These are phyloP conservation scores for Dacryopinax primogenitus DNA, from an alignment of 768 basidiomycete species.

Conservation along the genomic window DNA sequence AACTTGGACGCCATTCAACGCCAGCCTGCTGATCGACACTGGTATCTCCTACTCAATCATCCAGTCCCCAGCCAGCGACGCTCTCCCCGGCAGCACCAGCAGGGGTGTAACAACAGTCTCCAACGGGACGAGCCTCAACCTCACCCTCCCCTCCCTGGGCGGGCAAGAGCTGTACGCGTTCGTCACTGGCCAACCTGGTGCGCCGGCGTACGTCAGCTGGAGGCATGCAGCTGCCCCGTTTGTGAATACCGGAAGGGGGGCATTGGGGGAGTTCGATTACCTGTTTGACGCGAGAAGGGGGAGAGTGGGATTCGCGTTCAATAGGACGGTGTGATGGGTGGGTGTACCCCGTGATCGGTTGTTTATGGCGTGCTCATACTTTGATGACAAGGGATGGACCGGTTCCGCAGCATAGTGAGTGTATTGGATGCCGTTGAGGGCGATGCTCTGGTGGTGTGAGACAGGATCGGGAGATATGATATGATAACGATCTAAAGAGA, in stretches of 20 bases:
- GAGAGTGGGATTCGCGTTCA: conserved; percentile 6
- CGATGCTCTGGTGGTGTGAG: no score
- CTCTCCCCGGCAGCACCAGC: background rate
- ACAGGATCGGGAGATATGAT: no score
- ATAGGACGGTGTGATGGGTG: background rate
- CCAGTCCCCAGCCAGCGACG: conserved; percentile 4
- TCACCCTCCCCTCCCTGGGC: conserved; percentile 1
- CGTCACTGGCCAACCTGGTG: background rate
- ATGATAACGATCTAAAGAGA: no score
- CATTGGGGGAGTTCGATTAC: conserved; percentile 10
- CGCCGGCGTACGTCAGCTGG: conserved; percentile 10
- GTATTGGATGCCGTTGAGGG: no score
- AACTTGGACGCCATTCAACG: background rate
- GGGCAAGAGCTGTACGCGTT: background rate
- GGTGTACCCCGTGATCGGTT: no score
- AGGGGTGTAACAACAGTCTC: background rate
- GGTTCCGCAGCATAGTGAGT: no score
- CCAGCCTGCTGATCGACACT: conserved; percentile 11
- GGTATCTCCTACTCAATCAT: conserved; percentile 8
- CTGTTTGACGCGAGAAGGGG: conserved; percentile 4
- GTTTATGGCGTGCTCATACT: no score
- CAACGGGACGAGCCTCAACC: background rate
- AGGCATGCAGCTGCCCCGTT: conserved; percentile 9
- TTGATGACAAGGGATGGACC: no score
- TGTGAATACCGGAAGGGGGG: conserved; percentile 3